Evolutionary conservation across 169 alveolate genomes (phyloP).

Genomic region (Amoebophrya sp.): DNA sequence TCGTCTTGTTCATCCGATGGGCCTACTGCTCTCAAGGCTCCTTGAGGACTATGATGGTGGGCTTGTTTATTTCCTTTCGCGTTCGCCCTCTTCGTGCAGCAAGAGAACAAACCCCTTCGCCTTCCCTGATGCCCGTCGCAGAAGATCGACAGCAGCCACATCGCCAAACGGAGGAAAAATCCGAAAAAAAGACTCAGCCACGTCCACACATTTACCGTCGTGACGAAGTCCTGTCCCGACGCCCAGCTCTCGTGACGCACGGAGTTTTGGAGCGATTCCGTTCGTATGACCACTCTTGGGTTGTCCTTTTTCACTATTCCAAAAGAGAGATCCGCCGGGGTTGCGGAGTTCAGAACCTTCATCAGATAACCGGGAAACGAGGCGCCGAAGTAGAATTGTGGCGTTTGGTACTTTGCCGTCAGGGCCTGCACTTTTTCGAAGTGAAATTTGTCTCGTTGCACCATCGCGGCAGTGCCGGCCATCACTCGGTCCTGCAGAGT

Average conservation of each 20-base stretch:
- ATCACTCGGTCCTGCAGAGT: no score
- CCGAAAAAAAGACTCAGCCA: background rate
- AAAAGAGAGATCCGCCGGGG: background rate
- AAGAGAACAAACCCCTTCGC: no score
- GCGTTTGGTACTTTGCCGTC: no score
- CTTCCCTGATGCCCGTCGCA: background rate
- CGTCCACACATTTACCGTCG: background rate
- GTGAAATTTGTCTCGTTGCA: no score
- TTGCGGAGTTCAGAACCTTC: background rate
- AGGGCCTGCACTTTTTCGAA: no score
- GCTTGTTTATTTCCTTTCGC: background rate
- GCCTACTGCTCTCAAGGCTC: background rate
- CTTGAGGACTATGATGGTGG: no score
- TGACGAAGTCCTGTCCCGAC: background rate
- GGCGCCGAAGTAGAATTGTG: no score
- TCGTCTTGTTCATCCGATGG: background rate
- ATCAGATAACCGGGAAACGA: background rate
- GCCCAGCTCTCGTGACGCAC: background rate
- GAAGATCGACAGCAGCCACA: background rate
- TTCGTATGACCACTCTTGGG: background rate
- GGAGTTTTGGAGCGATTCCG: background rate
- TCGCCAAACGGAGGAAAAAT: background rate
- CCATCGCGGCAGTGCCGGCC: no score
- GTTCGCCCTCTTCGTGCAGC: background rate
- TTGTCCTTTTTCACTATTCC: background rate